Percentiles rank a stretch among this genome's conserved stretches.
Evolutionary conservation across 352 stramenopile genomes (phyloP).

Genomic region (Aphanomyces stellatus): DNA sequence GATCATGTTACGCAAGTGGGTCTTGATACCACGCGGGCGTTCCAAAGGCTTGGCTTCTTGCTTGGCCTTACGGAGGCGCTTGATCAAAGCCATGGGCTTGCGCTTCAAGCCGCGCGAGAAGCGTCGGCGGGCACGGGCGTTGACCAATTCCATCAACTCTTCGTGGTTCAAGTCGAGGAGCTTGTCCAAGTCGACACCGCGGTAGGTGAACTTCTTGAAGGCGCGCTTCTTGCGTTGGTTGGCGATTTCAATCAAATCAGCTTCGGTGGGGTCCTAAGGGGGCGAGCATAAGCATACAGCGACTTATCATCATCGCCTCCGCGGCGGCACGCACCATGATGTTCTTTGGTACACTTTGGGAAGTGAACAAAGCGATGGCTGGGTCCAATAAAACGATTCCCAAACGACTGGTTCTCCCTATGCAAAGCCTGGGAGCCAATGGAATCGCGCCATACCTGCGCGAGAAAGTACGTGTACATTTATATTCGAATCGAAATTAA

Average conservation of each 20-base stretch:
- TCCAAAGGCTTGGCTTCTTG: conserved; percentile 95
- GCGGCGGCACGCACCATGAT: conserved; percentile 13
- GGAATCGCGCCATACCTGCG: not conserved
- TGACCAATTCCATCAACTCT: conserved; percentile 98
- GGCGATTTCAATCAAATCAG: conserved; percentile 45
- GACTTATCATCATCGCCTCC: not conserved
- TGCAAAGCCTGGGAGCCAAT: not conserved
- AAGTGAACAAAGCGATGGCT: not conserved
- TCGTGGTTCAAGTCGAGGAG: conserved; percentile 99
- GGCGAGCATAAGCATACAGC: too few relatives aligned
- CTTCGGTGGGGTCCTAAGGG: conserved; percentile 6
- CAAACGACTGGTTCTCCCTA: conserved; percentile 16
- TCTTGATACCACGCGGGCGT: conserved; percentile 99
- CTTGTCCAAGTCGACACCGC: conserved; percentile 98
- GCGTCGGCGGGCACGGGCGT: conserved; percentile 92
- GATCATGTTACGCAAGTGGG: conserved; percentile 99
- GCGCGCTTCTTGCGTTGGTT: conserved; percentile 99
- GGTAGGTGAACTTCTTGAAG: conserved; percentile 99
- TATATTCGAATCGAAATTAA: too few relatives aligned
- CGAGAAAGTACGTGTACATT: too few relatives aligned
- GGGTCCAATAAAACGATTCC: not conserved
- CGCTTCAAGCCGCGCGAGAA: conserved; percentile 99
- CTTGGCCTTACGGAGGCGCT: conserved; percentile 98
- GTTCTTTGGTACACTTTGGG: conserved; percentile 18
- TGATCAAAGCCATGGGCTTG: conserved; percentile 99